Evolutionary conservation across 2,329 filamentous ascomycete genomes (phyloP).

Genomic region (Cladobotryum mycophilum): DNA sequence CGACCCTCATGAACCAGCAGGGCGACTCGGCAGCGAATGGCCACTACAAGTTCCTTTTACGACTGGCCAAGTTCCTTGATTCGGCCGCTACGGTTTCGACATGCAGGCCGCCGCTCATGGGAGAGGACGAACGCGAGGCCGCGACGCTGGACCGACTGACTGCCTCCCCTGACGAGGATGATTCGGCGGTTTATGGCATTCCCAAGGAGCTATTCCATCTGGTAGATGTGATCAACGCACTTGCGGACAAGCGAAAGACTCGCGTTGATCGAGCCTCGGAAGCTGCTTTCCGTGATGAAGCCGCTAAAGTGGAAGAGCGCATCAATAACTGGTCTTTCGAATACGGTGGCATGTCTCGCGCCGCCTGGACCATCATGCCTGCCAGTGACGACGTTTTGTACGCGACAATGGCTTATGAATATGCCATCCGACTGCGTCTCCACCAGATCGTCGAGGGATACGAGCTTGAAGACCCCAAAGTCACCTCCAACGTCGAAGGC

Average conservation of each 20-base stretch:
- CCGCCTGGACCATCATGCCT: conserved; percentile 17
- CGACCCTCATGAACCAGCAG: conserved; percentile 25
- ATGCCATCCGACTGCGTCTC: conserved; percentile 34
- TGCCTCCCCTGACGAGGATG: conserved; percentile 23
- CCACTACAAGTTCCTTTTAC: conserved; percentile 32
- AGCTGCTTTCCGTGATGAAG: conserved; percentile 23
- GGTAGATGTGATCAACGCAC: conserved; percentile 26
- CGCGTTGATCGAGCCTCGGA: conserved; percentile 26
- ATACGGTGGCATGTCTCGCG: conserved; percentile 21
- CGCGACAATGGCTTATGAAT: conserved; percentile 34
- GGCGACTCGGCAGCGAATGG: conserved; percentile 28
- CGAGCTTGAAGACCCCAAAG: conserved; percentile 27
- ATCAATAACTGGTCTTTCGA: conserved; percentile 33
- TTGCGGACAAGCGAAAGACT: conserved; percentile 27
- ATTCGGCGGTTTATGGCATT: conserved; percentile 30
- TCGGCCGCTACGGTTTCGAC: conserved; percentile 29
- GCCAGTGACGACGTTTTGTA: conserved; percentile 24
- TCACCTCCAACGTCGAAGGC: conserved; percentile 24
- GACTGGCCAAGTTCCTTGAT: conserved; percentile 27
- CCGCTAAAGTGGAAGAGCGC: conserved; percentile 25
- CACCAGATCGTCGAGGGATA: conserved; percentile 39
- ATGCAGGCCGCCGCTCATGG: conserved; percentile 28
- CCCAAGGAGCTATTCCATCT: conserved; percentile 30
- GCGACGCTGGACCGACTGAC: conserved; percentile 22
- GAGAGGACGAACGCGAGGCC: conserved; percentile 24